Conservation (phyloP, 805 yeast genomes). For the Kodamaea leandrae region DNA sequence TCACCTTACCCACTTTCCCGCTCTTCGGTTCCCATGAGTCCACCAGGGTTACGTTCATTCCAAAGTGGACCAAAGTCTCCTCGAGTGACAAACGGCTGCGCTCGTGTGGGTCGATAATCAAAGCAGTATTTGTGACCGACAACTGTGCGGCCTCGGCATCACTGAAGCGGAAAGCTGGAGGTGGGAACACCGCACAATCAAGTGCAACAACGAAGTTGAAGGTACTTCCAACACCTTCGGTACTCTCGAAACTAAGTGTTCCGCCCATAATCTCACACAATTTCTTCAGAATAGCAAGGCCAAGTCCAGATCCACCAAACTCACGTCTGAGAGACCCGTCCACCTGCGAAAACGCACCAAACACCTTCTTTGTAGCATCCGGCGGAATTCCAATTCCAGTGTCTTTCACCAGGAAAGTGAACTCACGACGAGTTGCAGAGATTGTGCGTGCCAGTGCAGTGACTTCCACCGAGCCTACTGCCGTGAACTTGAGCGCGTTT, state of each 20-base stretch:
- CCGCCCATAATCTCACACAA: conserved; percentile 52
- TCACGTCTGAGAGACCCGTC: conserved; percentile 51
- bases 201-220: conserved; percentile 38
- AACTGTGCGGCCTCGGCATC: conserved; percentile 12
- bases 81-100: conserved; percentile 31
- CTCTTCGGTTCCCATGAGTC: conserved; percentile 8
- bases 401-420: conserved; percentile 42
- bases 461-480: conserved; percentile 41
- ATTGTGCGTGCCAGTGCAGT: conserved; percentile 31
- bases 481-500: conserved; percentile 52
- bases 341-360: conserved; percentile 55
- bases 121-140: conserved; percentile 18
- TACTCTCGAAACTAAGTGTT: conserved; percentile 42
- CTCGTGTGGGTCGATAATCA: conserved; percentile 32
- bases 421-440: conserved; percentile 33
- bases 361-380: conserved; percentile 43
- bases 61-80: conserved; percentile 33
- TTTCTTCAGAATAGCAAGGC: conserved; percentile 48
- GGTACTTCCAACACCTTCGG: conserved; percentile 46
- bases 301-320: conserved; percentile 54
- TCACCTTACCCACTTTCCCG: not conserved
- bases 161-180: conserved; percentile 18
- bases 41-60: conserved; percentile 28
- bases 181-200: conserved; percentile 25
- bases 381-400: conserved; percentile 55